Conservation (phyloP, 805 yeast genomes). For the Saccharomycopsis sp. region DNA sequence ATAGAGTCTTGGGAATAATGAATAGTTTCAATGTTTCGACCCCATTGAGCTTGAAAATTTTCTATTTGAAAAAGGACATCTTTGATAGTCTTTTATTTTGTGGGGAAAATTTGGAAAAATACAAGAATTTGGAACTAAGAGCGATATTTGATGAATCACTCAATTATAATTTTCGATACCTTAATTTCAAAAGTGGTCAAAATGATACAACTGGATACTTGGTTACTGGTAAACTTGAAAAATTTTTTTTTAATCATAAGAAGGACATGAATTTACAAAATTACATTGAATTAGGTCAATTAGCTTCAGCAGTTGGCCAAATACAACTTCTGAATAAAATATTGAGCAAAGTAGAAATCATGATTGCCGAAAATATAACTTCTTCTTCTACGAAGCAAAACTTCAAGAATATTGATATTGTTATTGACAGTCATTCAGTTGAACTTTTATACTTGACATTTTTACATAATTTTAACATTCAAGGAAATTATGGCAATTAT, state of each 20-base stretch:
- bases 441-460: conserved; percentile 1
- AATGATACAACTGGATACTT: neutral
- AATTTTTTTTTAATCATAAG: neutral
- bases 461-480: conserved; percentile 4
- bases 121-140: neutral
- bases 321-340: conserved; percentile 1
- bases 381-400: neutral
- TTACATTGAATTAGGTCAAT: conserved; percentile 7
- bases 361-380: conserved; percentile 3
- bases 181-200: neutral
- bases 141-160: neutral
- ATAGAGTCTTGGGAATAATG: neutral
- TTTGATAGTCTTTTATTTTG: neutral
- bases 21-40: conserved; percentile 4
- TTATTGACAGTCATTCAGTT: neutral
- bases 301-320: conserved; percentile 5
- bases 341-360: neutral
- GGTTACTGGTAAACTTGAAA: conserved; percentile 1
- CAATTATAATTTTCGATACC: neutral
- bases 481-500: neutral
- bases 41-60: conserved; percentile 4
- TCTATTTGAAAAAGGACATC: conserved; percentile 8
- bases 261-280: conserved; percentile 2
- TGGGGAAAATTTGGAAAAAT: conserved; percentile 4
- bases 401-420: conserved; percentile 3